Base-by-base conservation (phyloP, 1,139 yeast genomes). In the Zygosaccharomyces pseudobailii region DNA sequence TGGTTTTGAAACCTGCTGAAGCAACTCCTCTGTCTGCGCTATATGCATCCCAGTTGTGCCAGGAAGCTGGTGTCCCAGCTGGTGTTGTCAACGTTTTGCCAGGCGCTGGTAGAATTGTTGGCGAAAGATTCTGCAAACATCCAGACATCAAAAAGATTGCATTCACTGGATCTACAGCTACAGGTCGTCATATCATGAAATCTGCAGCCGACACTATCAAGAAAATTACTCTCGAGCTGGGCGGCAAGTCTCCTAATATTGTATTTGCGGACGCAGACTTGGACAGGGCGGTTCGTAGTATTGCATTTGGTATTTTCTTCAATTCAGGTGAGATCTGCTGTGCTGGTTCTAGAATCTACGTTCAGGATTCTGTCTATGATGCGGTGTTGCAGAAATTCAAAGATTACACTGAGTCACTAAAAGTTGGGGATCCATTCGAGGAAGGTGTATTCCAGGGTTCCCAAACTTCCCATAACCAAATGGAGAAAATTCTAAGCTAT, bases 91-190 rank as follows among this genome's bases (percentile, higher is more conserved):
- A 86, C 66, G 79, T 83, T 50, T 72, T 87, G 61, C 75, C 88
- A 61, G 85, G 89, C 57, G 74, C 75, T 59, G 82, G 87, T 71
- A 71, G 75, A 69, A 72, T 80, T 67, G 78, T 80, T 56, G 83
- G 86, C 70, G 74, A 79, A 62, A 73, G 80, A 40, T 70, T 83
- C 65, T 72, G 82, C 47, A 67, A 71, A 48, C 85, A 82, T 62
- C 80, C 79, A 51, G 78, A 72, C 55, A 74, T 87, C 55, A 77
- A 79, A 55, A 88, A 85, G 67, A 78, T 87, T 60, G 89, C 95
- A 2, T 87, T 87, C 68, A 87, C 95, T 42, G 96, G 96, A 54
- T 85, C 95, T 19, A 87, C 94, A 25, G 82, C 81, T 24, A 85
- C 89, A 49, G 96, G 95, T 59, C 76, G 84, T 62, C 76, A 75